Evolutionary conservation across 371 early-diverging fungal species (phyloP).

Genomic region (Mortierella sp.): DNA sequence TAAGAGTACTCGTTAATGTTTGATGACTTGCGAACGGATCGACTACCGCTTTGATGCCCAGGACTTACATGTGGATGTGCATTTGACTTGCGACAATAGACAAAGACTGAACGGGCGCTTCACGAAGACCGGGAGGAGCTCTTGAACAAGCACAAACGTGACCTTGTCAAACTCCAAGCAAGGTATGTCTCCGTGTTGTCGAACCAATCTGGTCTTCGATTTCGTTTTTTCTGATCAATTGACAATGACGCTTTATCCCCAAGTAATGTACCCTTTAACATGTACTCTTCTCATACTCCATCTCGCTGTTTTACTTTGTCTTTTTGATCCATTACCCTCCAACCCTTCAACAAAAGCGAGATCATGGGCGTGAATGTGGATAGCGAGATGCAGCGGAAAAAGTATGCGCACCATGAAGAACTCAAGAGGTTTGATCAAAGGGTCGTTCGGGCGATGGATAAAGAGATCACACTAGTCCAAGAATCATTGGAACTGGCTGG

Average conservation of each 20-base stretch:
- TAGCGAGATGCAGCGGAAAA: constrained; percentile 16
- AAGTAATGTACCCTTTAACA: not conserved
- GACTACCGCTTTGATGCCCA: not conserved
- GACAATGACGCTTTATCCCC: not conserved
- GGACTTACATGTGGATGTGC: not conserved
- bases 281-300: not conserved
- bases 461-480: constrained; percentile 25
- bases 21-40: not conserved
- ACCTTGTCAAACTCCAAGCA: constrained; percentile 45
- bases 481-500: constrained; percentile 21
- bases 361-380: constrained; percentile 46
- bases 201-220: not conserved
- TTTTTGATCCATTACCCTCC: not conserved
- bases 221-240: not conserved
- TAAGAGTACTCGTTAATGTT: not conserved
- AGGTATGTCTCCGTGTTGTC: constrained; percentile 20
- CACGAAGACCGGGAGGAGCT: constrained; percentile 35
- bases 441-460: constrained; percentile 35
- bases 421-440: constrained; percentile 42
- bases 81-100: constrained; percentile 5
- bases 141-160: constrained; percentile 27
- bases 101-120: constrained; percentile 17
- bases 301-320: not conserved
- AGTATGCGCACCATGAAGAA: constrained; percentile 23
- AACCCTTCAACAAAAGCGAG: constrained; percentile 21